Evolutionary conservation across 1,139 yeast species (phyloP).

Genomic region (Candida tropicalis): DNA sequence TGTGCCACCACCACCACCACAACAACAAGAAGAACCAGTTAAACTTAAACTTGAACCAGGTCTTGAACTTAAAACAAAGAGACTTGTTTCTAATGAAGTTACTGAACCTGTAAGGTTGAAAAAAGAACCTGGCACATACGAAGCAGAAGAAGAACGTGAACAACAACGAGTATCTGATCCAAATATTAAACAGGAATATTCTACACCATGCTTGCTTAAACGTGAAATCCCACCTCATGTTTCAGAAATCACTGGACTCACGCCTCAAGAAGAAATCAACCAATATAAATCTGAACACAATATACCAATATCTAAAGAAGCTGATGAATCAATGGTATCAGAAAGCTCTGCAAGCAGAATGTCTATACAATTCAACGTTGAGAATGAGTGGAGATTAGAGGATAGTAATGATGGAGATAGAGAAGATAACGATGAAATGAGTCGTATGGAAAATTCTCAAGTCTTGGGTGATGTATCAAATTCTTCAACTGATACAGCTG

Average conservation of each 20-base stretch:
- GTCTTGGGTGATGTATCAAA: conserved; percentile 8
- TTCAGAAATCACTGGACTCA: conserved; percentile 13
- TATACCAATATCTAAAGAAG: conserved; percentile 3
- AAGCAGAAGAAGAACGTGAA: background rate
- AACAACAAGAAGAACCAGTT: background rate
- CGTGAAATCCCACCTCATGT: conserved; percentile 9
- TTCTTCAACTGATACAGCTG: conserved; percentile 25
- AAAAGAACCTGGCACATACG: background rate
- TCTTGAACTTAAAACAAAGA: background rate
- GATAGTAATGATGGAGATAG: conserved; percentile 47
- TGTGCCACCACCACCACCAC: no score
- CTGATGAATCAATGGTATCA: conserved; percentile 5
- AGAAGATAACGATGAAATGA: conserved; percentile 40
- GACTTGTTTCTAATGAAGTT: background rate
- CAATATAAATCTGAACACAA: conserved; percentile 2
- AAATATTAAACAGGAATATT: conserved; percentile 1
- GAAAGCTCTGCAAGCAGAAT: conserved; percentile 25
- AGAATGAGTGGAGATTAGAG: conserved; percentile 44
- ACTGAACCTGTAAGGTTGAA: background rate
- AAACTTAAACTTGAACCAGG: background rate
- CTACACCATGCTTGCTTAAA: conserved; percentile 1
- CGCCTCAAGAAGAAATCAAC: conserved; percentile 18
- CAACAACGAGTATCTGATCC: conserved; percentile 1
- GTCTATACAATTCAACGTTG: conserved; percentile 39
- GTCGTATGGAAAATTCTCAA: conserved; percentile 13